Evolutionary conservation across 2,329 filamentous ascomycete genomes (phyloP), one percentile per base, ranked within the genome.

Genomic region (Alternaria burnsii): DNA sequence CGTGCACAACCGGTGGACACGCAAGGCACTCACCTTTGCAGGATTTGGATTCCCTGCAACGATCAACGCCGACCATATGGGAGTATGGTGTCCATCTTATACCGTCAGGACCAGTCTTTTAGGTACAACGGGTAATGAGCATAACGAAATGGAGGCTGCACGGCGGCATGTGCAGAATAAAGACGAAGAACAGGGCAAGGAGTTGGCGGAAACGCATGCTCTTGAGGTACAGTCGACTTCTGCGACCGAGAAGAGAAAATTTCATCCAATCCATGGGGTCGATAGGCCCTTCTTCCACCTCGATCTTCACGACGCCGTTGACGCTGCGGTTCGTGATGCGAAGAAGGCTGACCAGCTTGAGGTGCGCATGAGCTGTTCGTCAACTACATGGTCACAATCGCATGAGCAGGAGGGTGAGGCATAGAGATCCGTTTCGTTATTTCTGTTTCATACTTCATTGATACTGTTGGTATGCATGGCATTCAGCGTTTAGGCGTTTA

Each of bases 1-100:
- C 57, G 80, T 87, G 22, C 79, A 81, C 60, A 86, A 84, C 64
- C 81, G 83, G 38, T 88, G 86, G 86, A 84, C 85, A 2, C 82
- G 85, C 59, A 82, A 85, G n/a, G 85, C 85, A 1, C 77, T 88
- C 3, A 81, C 82, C 1, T 82, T 82, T 6, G 85, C 84, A 4
- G 85, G 85, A 1, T 87, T 87, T 62, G 86, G 85, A 0, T 83
- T 79, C 55, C 82, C 71, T 3, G 55, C 63, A 9, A n/a, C 20
- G 1, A 51, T 46, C 16, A 56, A 54, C 11, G 26, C 34, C 1
- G 59, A 63, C 1, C 55, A 54, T 9, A 38, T 65, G 11, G 62
- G 61, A 2, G 63, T 48, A 16, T 75, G 71, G 70, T 67, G 64
- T 64, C 70, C 72, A 5, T 62, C 66, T 2, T 75, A 74, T 26